Evolutionary conservation across 345 rosid genomes (phyloP).

Genomic region (Carallia brachiata): DNA sequence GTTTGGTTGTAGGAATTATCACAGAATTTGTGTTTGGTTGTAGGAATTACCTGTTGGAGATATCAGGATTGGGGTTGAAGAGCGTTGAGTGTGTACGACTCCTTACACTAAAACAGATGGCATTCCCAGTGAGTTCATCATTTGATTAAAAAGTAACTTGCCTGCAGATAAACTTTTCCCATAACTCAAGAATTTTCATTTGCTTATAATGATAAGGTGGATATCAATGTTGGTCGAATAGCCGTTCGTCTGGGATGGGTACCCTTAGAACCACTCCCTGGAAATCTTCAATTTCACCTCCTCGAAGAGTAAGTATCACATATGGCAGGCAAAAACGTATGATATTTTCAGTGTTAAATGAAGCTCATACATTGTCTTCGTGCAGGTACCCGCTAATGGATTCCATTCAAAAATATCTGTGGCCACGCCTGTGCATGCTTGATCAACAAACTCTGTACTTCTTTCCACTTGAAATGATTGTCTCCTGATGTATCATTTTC

Average conservation of each 20-base stretch:
- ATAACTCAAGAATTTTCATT: not conserved
- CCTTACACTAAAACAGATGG: slow-evolving; percentile 84
- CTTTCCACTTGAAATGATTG: not conserved
- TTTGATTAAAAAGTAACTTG: not conserved
- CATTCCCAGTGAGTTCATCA: slow-evolving; percentile 74
- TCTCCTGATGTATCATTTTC: not conserved
- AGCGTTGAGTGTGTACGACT: slow-evolving; percentile 97
- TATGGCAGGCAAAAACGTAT: not conserved
- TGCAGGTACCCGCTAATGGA: slow-evolving; percentile 85
- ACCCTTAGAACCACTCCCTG: slow-evolving; percentile 90
- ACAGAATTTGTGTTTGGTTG: not conserved
- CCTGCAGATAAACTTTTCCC: too few relatives aligned
- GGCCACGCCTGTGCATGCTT: slow-evolving; percentile 97
- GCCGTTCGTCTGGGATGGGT: slow-evolving; percentile 99
- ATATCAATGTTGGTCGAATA: slow-evolving; percentile 93
- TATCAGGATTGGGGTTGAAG: slow-evolving; percentile 84
- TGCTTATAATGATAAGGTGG: slow-evolving; percentile 54
- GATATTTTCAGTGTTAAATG: slow-evolving; percentile 6
- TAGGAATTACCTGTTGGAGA: slow-evolving; percentile 84
- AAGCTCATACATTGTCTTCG: slow-evolving; percentile 20
- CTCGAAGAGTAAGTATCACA: slow-evolving; percentile 70
- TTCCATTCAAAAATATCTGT: slow-evolving; percentile 83
- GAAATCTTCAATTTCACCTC: slow-evolving; percentile 85
- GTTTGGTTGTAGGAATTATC: slow-evolving; percentile 55
- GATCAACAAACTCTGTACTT: slow-evolving; percentile 82